Base-by-base conservation (phyloP, 73 alveolate species). In the Paramecium caudatum region DNA sequence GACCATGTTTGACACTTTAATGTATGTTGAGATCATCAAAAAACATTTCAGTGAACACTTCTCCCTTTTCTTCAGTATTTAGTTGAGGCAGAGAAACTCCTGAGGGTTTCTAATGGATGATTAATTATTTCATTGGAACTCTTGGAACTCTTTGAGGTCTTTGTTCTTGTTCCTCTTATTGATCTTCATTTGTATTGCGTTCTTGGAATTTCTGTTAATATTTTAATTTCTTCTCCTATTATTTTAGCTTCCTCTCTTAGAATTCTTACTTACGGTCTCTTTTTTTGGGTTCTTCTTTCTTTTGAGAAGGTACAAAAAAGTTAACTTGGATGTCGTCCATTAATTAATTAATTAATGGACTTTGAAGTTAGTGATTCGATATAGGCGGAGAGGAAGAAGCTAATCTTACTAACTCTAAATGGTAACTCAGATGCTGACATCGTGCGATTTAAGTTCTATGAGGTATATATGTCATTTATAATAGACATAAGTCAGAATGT, bases 21-120 rank as follows among this genome's bases (percentile, higher is more conserved):
- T 94, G 91, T 34, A 97, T 83, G 17, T 94, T 82, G 7, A 97
- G 88, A 45, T 95, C 98, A 21, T 86, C 93, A 84, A 95, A 95
- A 61, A 90, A 36, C 61, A 94, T 94, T 49, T 94, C 94, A 47
- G 97, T 92, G 87, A 95, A 92, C 48, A 94, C 96, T 55, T 55
- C 80, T 0, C 45, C 45, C 37, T 47, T 47, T 78, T 94, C 46
- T 43, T 78, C 70, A 2, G 25, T 13, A 49, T 49, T 49, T 21
- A 49, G 19, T 49, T 17, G 25, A 21, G 70, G 70, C 25, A 49
- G 25, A 49, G 70, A 9, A 49, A 49, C 70, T 21, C 70, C 25
- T 49, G 19, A 19, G 19, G 70, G 70, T 49, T 49, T 49, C 70
- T 49, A 49, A 49, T 49, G 70, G 41, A 49, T 49, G 25, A 49